Evolutionary conservation across 1,139 yeast species (phyloP), one percentile per base, ranked within the genome.

Genomic region (Chernovozyma aurita): DNA sequence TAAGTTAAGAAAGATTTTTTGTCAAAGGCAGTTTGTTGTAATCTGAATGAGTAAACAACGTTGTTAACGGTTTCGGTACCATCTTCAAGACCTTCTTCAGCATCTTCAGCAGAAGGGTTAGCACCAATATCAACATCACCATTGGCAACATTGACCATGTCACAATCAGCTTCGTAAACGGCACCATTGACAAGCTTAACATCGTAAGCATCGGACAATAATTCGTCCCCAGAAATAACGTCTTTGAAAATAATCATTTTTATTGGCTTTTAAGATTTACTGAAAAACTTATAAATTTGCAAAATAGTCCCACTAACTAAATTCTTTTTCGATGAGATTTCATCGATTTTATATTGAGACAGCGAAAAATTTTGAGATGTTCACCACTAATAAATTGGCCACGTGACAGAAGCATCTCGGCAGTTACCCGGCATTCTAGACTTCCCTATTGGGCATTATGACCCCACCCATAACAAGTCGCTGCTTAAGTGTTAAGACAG

Each of bases 91-190:
- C 65, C 78, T 43, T 79, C 95, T 33, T 78, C 95, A 57, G 73
- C 95, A 50, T 74, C 97, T 73, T 92, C 99, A 56, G 97, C 97
- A 57, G 97, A 87, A 63, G 99, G 97, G 83, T 94, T 92, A 61
- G 95, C 98, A 74, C 98, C 98, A 68, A 92, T 92, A 68, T 92
- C 97, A 56, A 92, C 80, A 60, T 79, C 96, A 63, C 86, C 86
- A 42, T 71, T 70, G 66, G 78, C 81, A 57, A 90, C 85, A 59
- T 73, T 81, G 70, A 92, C 80, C 92, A 87, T 82, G 60, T 78
- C 73, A 74, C 97, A 87, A 80, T 92, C 87, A 51, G 95, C 98
- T 78, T 92, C 99, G 78, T 77, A 86, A 67, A 90, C 86, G 57
- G 78, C 97, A 50, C 78, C 86, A 59, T 85, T 95, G 50, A 92